phyloP scores from a whole-genome alignment of 169 alveolate species.

The Plasmodium ovale region DNA sequence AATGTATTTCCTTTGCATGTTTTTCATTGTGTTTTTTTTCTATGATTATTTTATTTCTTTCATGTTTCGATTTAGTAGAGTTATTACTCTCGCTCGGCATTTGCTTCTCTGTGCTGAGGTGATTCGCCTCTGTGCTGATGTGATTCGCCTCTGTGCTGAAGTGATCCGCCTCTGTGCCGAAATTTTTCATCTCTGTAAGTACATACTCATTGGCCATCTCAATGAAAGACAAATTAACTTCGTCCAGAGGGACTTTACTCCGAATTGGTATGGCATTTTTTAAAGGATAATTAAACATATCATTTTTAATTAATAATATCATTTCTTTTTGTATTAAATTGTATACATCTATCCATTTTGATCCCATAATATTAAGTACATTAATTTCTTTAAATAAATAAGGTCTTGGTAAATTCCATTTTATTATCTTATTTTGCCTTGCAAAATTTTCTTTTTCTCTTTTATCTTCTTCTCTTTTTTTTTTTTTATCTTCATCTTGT shows the following conservation, averaged over 20 bases:
- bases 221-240: constrained; percentile 3
- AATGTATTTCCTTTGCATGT: background rate
- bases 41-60: background rate
- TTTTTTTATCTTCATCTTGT: constrained; percentile 43
- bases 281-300: constrained; percentile 72
- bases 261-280: constrained; percentile 58
- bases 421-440: constrained; percentile 61
- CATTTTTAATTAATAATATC: constrained; percentile 41
- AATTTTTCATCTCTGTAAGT: constrained; percentile 68
- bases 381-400: constrained; percentile 51
- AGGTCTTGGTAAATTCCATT: constrained; percentile 72
- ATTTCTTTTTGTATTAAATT: constrained; percentile 33
- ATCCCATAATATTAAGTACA: background rate
- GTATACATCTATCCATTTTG: background rate
- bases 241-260: constrained; percentile 28
- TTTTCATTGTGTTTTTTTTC: background rate
- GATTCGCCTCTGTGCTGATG: too few species aligned
- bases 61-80: background rate
- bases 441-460: constrained; percentile 46
- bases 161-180: background rate
- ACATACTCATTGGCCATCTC: constrained; percentile 14
- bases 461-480: constrained; percentile 36
- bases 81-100: background rate
- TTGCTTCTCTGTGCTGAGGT: background rate
- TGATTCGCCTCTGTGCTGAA: too few species aligned